Base-by-base conservation (phyloP, 371 early-diverging fungal genomes). In the Mucor mucedo region DNA sequence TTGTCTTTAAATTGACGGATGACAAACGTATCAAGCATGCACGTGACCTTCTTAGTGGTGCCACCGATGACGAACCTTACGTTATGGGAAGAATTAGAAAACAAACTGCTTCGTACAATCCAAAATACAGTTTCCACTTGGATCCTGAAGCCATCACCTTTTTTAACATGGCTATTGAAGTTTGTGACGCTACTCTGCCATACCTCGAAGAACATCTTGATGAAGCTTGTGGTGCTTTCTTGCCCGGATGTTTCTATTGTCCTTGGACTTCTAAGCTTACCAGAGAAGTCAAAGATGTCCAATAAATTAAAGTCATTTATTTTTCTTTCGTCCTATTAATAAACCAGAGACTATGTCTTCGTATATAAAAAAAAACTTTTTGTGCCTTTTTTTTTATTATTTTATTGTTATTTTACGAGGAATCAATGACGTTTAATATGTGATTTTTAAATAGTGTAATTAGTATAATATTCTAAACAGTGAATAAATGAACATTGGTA, bases 151-250 rank as follows among this genome's bases (percentile, higher is more conserved):
- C 45, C 27, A 33, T 57, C 16, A 57, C 1, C 9, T 57, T 57
- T 16, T 57, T 57, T 45, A 2, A 6, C 3, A 2, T 8, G 1
- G 57, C 57, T 32, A 57, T 57, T 16, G 57, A 57, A 16, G 57
- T 57, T 13, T 57, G 57, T 14, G 57, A 57, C 32, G 44, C 57
- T 30, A 16, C 8, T 11, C 0, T 45, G 13, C 1, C 5, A 0
- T 57, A 57, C 29, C 16, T 8, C 3, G 41, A 57, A n/a, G 57
- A 57, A 3, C 8, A 57, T 57, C 16, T 57, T 9, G 57, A 57
- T 11, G 57, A 57, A 45, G 57, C 14, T 33, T 42, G 57, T 13
- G 57, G 57, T 6, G 45, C 57, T 21, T 57, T 57, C 16, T 57
- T 57, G 8, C 57, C 57, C 16, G 57, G 57, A 13, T 44, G 44